These are phyloP conservation scores for Populus simonii DNA, from an alignment of 345 rosid genomes.

Conservation along the genomic window DNA sequence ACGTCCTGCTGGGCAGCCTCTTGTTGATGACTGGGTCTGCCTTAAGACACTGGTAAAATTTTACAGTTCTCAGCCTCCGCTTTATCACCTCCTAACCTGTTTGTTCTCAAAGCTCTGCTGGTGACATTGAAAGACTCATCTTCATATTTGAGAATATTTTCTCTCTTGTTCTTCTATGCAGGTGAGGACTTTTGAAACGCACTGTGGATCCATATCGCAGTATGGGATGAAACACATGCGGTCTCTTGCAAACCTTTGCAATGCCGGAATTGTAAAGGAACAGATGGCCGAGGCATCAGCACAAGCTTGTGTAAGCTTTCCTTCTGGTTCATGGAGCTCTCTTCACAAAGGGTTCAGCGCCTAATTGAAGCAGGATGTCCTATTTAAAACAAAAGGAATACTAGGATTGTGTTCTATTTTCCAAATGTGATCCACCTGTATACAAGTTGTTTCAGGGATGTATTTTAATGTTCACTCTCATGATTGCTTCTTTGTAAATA, in stretches of 20 bases:
- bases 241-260: constrained; percentile 86
- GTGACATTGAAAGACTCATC: background rate
- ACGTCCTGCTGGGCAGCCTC: constrained; percentile 76
- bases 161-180: constrained; percentile 18
- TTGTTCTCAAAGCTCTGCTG: background rate
- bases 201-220: constrained; percentile 84
- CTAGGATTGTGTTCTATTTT: background rate
- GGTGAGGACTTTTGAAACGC: constrained; percentile 84
- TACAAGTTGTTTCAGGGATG: background rate
- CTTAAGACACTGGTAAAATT: constrained; percentile 64
- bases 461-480: background rate
- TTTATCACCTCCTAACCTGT: background rate
- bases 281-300: constrained; percentile 85
- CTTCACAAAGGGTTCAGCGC: constrained; percentile 80
- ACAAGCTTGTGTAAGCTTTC: constrained; percentile 73
- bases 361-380: constrained; percentile 24
- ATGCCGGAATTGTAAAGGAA: constrained; percentile 57
- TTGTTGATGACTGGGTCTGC: constrained; percentile 95
- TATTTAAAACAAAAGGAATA: background rate
- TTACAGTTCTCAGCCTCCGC: background rate
- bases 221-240: constrained; percentile 99
- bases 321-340: constrained; percentile 80
- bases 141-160: background rate
- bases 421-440: background rate
- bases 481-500: constrained; percentile 34